phyloP scores from a whole-genome alignment of 1,284 basidiomycete species.

The Melanopsichium pennsylvanicum region DNA sequence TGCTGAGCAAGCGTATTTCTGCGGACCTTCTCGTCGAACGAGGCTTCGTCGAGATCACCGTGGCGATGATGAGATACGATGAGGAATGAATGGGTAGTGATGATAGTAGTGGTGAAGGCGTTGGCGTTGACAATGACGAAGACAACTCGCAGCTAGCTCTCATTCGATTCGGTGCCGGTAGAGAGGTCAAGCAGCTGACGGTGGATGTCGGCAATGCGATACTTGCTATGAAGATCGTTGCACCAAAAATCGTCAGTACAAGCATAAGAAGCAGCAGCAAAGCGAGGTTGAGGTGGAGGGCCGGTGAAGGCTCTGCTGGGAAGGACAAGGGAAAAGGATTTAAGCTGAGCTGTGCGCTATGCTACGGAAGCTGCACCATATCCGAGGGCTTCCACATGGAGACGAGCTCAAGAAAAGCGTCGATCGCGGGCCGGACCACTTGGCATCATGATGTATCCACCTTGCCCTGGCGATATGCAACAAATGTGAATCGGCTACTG shows the following conservation, averaged over 20 bases:
- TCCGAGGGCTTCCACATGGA: slow-evolving; percentile 14
- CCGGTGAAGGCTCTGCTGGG: too few species aligned
- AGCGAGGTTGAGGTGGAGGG: too few species aligned
- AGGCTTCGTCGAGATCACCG: neutral
- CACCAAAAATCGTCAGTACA: slow-evolving; percentile 9
- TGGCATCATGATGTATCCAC: slow-evolving; percentile 1
- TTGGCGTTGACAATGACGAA: neutral
- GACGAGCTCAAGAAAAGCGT: neutral
- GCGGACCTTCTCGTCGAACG: neutral
- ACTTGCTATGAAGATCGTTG: slow-evolving; percentile 39
- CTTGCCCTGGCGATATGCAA: too few species aligned
- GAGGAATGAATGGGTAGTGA: neutral
- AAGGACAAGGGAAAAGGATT: neutral
- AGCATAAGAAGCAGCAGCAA: neutral
- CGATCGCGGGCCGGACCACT: slow-evolving; percentile 5
- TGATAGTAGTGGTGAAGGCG: slow-evolving; percentile 1
- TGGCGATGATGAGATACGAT: neutral
- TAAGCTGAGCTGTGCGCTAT: neutral
- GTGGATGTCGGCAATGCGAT: slow-evolving; percentile 6
- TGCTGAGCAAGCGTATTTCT: neutral
- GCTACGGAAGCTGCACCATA: slow-evolving; percentile 14
- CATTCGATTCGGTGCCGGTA: neutral
- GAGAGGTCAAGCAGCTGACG: neutral
- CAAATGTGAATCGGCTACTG: too few species aligned
- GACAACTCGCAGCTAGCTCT: neutral